A percentile compares a stretch with the other conserved stretches of the same genome.
These are phyloP conservation scores for Sclerotinia borealis DNA, from an alignment of 2,329 filamentous ascomycete species.

Conservation along the genomic window DNA sequence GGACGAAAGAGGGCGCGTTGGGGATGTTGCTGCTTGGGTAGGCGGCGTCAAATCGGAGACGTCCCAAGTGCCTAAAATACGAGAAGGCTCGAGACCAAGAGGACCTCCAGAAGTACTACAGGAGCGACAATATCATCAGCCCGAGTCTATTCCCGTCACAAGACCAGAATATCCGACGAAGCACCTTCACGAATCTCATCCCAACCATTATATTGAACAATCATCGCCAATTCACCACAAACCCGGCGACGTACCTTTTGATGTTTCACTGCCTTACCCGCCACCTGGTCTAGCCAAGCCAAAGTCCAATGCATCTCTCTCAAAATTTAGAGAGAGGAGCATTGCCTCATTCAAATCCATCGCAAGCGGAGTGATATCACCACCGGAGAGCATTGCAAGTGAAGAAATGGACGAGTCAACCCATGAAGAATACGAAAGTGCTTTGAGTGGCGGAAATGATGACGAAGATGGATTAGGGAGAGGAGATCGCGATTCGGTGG, in stretches of 20 bases:
- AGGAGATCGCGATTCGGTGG: conserved; percentile 1
- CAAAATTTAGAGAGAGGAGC: neutral
- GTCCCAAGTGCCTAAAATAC: neutral
- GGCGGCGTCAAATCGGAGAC: conserved; percentile 4
- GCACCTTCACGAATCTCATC: neutral
- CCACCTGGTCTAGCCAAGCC: neutral
- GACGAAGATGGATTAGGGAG: conserved; percentile 10
- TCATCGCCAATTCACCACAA: neutral
- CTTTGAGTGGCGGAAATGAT: conserved; percentile 1
- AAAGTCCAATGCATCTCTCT: conserved; percentile 6
- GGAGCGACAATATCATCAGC: neutral
- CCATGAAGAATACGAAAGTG: conserved; percentile 10
- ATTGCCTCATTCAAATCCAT: conserved; percentile 9
- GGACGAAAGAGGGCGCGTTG: neutral
- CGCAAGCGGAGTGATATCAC: neutral
- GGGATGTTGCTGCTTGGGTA: conserved; percentile 8
- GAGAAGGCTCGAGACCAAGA: neutral
- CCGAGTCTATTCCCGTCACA: neutral
- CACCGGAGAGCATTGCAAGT: neutral
- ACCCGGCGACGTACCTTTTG: neutral
- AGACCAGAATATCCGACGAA: neutral
- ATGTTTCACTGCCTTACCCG: neutral
- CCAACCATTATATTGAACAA: neutral
- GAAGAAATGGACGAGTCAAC: conserved; percentile 3
- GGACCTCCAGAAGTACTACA: neutral